phyloP scores from a whole-genome alignment of 2,329 filamentous ascomycete species.

The Diaporthe citrichinensis region DNA sequence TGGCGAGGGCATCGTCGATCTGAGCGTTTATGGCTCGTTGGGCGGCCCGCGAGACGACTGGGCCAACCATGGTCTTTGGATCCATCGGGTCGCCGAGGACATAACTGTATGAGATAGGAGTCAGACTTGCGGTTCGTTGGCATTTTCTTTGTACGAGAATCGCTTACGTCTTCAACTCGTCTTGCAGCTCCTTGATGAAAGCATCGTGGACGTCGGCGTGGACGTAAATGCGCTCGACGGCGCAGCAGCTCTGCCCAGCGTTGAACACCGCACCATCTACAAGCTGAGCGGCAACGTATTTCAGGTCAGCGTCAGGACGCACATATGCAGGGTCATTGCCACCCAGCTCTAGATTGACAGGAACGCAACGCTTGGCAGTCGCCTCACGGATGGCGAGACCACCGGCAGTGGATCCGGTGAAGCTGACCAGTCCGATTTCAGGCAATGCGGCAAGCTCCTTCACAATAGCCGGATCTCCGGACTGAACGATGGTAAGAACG shows the following conservation, averaged over 20 bases:
- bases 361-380: background rate
- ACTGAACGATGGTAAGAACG: background rate
- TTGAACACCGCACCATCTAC: background rate
- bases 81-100: background rate
- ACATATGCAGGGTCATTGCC: background rate
- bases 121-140: background rate
- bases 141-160: background rate
- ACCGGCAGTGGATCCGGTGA: background rate
- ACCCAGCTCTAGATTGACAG: background rate
- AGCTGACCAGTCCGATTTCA: background rate
- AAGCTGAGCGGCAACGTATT: background rate
- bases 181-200: background rate
- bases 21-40: background rate
- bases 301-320: background rate
- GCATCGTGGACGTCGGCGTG: background rate
- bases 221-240: background rate
- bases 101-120: background rate
- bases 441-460: background rate
- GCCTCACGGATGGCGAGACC: background rate
- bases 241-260: background rate
- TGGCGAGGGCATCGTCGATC: background rate
- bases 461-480: background rate
- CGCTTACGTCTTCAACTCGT: background rate
- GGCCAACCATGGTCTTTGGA: background rate
- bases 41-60: background rate